Evolutionary conservation across 2,329 filamentous ascomycete genomes (phyloP).

Genomic region (Calonectria pseudoreteaudii): DNA sequence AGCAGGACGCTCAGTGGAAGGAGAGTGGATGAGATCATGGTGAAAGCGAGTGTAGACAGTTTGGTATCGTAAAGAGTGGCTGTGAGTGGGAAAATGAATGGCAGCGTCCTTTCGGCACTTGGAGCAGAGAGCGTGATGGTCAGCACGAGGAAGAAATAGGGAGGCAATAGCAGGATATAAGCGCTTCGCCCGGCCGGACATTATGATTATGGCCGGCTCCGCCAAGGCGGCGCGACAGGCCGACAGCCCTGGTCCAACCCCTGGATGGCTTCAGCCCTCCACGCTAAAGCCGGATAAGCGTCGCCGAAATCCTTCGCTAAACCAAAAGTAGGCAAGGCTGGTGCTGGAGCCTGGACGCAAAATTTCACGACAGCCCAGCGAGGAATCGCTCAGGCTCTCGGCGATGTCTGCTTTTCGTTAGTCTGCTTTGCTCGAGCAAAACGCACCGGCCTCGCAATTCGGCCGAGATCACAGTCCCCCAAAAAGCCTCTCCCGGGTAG

Average conservation of each 20-base stretch:
- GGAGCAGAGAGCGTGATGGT: not conserved
- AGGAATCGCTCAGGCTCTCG: not conserved
- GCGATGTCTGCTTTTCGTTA: not conserved
- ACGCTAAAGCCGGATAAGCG: slow-evolving; percentile 4
- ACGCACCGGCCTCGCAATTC: not conserved
- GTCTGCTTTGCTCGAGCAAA: not conserved
- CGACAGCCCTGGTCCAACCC: not conserved
- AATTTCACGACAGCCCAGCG: not conserved
- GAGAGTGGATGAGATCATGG: not conserved
- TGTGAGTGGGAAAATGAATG: not conserved
- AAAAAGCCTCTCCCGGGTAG: not conserved
- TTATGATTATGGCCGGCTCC: not conserved
- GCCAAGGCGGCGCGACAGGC: not conserved
- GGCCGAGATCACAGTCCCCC: not conserved
- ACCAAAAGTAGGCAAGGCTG: not conserved
- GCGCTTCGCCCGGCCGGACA: not conserved
- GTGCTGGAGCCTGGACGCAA: not conserved
- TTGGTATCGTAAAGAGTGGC: not conserved
- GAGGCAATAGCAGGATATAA: slow-evolving; percentile 1
- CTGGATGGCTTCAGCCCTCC: slow-evolving; percentile 1
- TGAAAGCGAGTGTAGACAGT: not conserved
- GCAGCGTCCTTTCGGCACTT: not conserved
- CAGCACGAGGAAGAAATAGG: not conserved
- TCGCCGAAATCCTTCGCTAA: not conserved
- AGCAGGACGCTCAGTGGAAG: slow-evolving; percentile 3